Base-by-base conservation (phyloP, 2,329 filamentous ascomycete genomes). In the Neoscytalidium dimidiatum region DNA sequence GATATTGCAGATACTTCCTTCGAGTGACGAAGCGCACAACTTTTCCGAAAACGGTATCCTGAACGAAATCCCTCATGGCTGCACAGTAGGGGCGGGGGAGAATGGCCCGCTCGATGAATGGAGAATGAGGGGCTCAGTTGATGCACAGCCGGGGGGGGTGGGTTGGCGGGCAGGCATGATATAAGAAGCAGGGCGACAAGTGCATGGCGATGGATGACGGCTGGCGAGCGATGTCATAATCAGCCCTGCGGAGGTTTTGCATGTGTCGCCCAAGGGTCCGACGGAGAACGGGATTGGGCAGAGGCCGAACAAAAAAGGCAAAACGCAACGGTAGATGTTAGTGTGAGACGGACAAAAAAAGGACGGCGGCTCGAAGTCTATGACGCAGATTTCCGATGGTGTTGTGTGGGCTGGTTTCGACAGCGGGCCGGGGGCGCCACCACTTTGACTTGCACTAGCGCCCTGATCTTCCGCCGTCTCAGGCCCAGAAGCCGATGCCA, bases 41-140 rank as follows among this genome's bases (percentile, higher is more conserved):
- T 61, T 81, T 75, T 8, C 80, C 78, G 53, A 78, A 75, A 11
- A 76, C 68, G 1, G 81, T 79, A 64, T 83, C 81, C n/a, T 79
- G 78, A 28, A 84, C 71, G 48, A 81, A 70, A 48, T 80, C 77
- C 33, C 26, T 26, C 63, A 65, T 65, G 29, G 31, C 29, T 31
- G 3, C 6, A 11, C 4, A 41, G n/a, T n/a, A n/a, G n/a, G n/a
- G n/a, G n/a, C n/a, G n/a, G n/a, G n/a, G n/a, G n/a, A n/a, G n/a
- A n/a, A n/a, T n/a, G n/a, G n/a, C n/a, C n/a, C n/a, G n/a, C n/a
- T n/a, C n/a, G n/a, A n/a, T n/a, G 19, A 9, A 17, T 4, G 41
- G 4, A 33, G 44, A 21, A 3, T 19, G 17, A 46, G 29, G 1
- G 17, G 19, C 23, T 19, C n/a, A 3, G n/a, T 17, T 7, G 7